phyloP scores from a whole-genome alignment of 441 rosid genomes.

The Melastoma candidum region DNA sequence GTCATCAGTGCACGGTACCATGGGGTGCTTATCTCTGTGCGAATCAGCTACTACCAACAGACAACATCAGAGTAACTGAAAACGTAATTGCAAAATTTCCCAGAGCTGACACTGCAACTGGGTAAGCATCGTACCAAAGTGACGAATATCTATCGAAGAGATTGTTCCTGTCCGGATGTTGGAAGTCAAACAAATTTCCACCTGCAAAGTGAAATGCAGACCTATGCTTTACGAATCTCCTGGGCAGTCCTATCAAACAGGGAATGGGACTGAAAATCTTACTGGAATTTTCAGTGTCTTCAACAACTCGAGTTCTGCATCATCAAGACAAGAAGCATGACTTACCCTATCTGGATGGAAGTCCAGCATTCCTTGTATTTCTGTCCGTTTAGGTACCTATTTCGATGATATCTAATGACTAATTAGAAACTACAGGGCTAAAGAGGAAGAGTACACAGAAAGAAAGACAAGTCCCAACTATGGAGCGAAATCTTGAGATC shows the following conservation, averaged over 20 bases:
- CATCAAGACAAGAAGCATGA: slow-evolving; percentile 69
- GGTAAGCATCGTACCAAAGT: slow-evolving; percentile 52
- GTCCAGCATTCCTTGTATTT: slow-evolving; percentile 75
- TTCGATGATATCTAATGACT: slow-evolving; percentile 52
- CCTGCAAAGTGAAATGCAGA: slow-evolving; percentile 34
- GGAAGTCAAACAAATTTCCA: slow-evolving; percentile 92
- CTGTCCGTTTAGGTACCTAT: slow-evolving; percentile 79
- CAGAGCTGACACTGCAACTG: slow-evolving; percentile 3
- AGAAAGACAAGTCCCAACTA: slow-evolving; percentile 71
- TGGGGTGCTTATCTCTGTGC: slow-evolving; percentile 60
- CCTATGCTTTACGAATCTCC: background rate
- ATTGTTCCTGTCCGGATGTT: slow-evolving; percentile 71
- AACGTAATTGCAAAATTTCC: background rate
- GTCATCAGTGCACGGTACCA: slow-evolving; percentile 81
- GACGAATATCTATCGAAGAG: slow-evolving; percentile 75
- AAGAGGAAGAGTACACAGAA: slow-evolving; percentile 2
- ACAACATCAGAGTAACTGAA: background rate
- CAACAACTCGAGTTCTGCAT: slow-evolving; percentile 53
- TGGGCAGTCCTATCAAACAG: background rate
- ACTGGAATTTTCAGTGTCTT: slow-evolving; percentile 65
- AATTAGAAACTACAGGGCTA: background rate
- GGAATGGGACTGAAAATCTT: slow-evolving; percentile 7
- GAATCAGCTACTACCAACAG: slow-evolving; percentile 47
- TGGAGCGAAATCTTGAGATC: slow-evolving; percentile 81
- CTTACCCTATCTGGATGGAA: slow-evolving; percentile 82